Base-by-base conservation (phyloP, 2,329 filamentous ascomycete genomes). In the Paecilomyces fulvus region DNA sequence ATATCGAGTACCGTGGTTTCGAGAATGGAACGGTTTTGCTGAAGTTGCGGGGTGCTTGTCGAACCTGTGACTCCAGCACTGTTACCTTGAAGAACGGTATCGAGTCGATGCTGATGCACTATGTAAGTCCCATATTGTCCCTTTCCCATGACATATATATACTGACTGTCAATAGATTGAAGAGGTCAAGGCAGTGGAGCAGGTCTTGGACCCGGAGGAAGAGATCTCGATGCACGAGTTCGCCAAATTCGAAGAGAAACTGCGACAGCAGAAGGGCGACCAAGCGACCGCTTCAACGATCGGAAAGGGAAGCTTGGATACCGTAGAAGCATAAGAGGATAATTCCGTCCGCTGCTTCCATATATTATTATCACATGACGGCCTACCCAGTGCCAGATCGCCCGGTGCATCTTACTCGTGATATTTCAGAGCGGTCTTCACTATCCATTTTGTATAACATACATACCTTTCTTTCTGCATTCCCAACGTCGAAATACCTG, bases 11-110 rank as follows among this genome's bases (percentile, higher is more conserved):
- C 71, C 81, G 89, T 17, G 92, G 92, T 0, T 97, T 97, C 66
- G 83, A 91, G 63, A 82, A 90, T 64, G 94, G 94, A 0, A 83
- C 87, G 60, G 94, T 96, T n/a, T 71, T 84, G 65, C 71, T 96
- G 66, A 96, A 96, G 80, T 75, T 99, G 65, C 82, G 92, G 52
- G 94, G 94, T 14, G 94, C 94, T 20, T 99, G 94, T 74, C 82
- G 94, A 62, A 97, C 92, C 20, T 99, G 94, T 72, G 94, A 97
- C 73, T 95, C 90, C 50, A 96, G 92, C 71, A 97, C 94, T 0
- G 92, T 96, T 33, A 99, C 94, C 30, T 75, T 99, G 63, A 96
- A 95, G 80, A 97, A 95, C 71, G 94, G 94, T 6, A 99, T 99
- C 64, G 94, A 99, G 80, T 90, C 89, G 63, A 97, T 99, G 94